Evolutionary conservation across 305 asterid species (phyloP).

Genomic region (Fraxinus sp.): DNA sequence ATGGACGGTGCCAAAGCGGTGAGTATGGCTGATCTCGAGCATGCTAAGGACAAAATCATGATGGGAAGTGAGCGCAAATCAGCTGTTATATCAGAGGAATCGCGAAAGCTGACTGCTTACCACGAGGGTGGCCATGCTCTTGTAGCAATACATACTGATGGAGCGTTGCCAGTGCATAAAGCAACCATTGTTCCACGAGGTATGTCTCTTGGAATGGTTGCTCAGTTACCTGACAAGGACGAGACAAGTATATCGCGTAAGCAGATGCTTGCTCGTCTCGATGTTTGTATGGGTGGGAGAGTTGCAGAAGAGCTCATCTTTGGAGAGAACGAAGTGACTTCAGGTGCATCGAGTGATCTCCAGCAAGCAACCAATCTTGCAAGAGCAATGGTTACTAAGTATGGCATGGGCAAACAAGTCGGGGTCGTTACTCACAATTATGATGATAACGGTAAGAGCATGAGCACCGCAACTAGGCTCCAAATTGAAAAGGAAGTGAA

Average conservation of each 20-base stretch:
- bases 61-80: slow-evolving; percentile 98
- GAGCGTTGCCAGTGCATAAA: slow-evolving; percentile 88
- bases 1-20: slow-evolving; percentile 95
- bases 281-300: slow-evolving; percentile 91
- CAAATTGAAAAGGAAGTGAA: slow-evolving; percentile 78
- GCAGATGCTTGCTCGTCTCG: slow-evolving; percentile 90
- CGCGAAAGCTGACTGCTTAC: slow-evolving; percentile 80
- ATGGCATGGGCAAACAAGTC: slow-evolving; percentile 83
- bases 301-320: slow-evolving; percentile 93
- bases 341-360: slow-evolving; percentile 86
- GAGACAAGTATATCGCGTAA: slow-evolving; percentile 80
- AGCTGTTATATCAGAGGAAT: slow-evolving; percentile 83
- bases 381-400: slow-evolving; percentile 84
- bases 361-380: slow-evolving; percentile 77
- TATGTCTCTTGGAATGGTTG: slow-evolving; percentile 91
- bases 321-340: slow-evolving; percentile 86
- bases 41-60: slow-evolving; percentile 93
- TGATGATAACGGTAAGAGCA: slow-evolving; percentile 84
- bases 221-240: slow-evolving; percentile 86
- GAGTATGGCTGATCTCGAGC: slow-evolving; percentile 73
- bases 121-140: slow-evolving; percentile 99
- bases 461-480: slow-evolving; percentile 94
- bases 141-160: slow-evolving; percentile 85
- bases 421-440: slow-evolving; percentile 90
- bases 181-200: slow-evolving; percentile 97